Conservation (phyloP, 805 yeast species). For the Cyberlindnera maritima region DNA sequence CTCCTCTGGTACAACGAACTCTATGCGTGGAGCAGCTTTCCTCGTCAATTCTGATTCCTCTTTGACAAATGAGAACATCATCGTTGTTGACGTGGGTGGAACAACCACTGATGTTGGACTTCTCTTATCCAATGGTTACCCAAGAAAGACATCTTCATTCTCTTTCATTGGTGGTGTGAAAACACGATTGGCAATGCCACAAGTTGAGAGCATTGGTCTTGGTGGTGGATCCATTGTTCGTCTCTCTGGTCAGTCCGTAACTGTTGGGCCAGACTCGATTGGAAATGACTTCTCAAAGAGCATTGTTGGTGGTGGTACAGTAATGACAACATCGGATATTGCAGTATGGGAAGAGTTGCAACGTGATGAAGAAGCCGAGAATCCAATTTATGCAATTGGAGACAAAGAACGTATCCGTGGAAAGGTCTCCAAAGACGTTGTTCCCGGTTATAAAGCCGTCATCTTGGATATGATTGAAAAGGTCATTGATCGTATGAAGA, state of each 20-base stretch:
- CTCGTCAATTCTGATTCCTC: conserved; percentile 23
- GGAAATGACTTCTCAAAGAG: conserved; percentile 39
- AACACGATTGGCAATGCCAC: conserved; percentile 49
- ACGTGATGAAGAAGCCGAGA: conserved; percentile 11
- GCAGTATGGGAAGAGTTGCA: conserved; percentile 25
- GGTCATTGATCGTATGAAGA: conserved; percentile 43
- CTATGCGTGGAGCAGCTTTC: conserved; percentile 49
- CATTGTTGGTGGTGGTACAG: conserved; percentile 42
- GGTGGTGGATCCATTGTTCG: conserved; percentile 51
- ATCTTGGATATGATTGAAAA: conserved; percentile 26
- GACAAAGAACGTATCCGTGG: conserved; percentile 28
- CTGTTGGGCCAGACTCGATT: conserved; percentile 50
- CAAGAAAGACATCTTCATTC: conserved; percentile 43
- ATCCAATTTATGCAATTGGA: conserved; percentile 27
- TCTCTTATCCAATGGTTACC: conserved; percentile 43
- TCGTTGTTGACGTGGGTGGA: conserved; percentile 49
- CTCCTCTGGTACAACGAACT: conserved; percentile 49
- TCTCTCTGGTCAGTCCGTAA: conserved; percentile 19
- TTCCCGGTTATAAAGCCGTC: conserved; percentile 16
- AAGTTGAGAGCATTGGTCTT: conserved; percentile 47
- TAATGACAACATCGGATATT: conserved; percentile 39
- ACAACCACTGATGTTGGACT: conserved; percentile 50
- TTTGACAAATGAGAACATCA: conserved; percentile 26
- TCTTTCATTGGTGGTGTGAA: conserved; percentile 47
- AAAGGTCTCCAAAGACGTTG: conserved; percentile 15